Conservation (phyloP, 208 protist genomes). For the Trypanosoma vivax region DNA sequence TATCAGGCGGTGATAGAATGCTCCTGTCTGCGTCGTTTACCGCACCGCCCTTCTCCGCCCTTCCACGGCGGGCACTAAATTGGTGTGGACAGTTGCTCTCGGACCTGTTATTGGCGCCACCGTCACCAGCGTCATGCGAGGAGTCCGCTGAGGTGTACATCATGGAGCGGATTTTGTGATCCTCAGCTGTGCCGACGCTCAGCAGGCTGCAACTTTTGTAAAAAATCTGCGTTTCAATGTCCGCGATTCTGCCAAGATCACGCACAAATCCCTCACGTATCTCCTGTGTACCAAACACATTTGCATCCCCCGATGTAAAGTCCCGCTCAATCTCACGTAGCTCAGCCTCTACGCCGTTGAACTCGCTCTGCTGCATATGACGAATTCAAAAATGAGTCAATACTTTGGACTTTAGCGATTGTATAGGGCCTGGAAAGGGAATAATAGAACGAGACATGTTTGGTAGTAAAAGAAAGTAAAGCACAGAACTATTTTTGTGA, state of each 20-base stretch:
- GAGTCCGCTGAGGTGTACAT: slow-evolving; percentile 57
- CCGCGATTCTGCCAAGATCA: slow-evolving; percentile 67
- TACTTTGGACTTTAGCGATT: slow-evolving; percentile 1
- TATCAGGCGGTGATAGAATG: not conserved
- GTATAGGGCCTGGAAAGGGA: too few species aligned
- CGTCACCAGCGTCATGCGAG: slow-evolving; percentile 9
- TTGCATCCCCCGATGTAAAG: slow-evolving; percentile 78
- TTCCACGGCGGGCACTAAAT: not conserved
- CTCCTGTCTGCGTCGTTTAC: not conserved
- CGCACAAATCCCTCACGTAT: slow-evolving; percentile 71
- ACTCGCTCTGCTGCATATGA: slow-evolving; percentile 51
- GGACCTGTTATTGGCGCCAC: slow-evolving; percentile 23
- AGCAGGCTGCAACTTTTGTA: slow-evolving; percentile 73
- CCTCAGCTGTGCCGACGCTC: slow-evolving; percentile 47
- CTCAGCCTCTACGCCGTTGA: slow-evolving; percentile 69
- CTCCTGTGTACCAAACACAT: slow-evolving; percentile 61
- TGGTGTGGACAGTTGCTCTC: not conserved
- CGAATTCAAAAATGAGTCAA: not conserved
- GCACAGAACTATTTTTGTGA: too few species aligned
- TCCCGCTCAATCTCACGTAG: slow-evolving; percentile 77
- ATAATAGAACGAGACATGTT: too few species aligned
- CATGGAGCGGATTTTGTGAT: slow-evolving; percentile 54
- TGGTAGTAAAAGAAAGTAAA: too few species aligned
- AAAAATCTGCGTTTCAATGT: slow-evolving; percentile 83
- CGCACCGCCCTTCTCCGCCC: slow-evolving; percentile 1